These are phyloP conservation scores for Fusarium sp. DNA, from an alignment of 2,329 filamentous ascomycete species.

Conservation along the genomic window DNA sequence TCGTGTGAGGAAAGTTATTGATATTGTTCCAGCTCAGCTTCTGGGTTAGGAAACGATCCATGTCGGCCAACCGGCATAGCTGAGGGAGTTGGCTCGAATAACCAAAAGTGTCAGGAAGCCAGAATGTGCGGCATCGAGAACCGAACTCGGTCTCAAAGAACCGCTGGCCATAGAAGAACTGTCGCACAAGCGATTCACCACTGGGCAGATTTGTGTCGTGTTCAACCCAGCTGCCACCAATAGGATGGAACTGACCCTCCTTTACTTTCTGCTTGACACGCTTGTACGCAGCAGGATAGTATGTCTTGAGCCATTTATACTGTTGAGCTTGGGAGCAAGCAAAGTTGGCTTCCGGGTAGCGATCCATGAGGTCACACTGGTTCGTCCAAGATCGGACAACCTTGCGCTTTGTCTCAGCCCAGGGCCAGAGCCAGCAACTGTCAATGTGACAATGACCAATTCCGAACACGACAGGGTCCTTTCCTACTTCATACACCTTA, in stretches of 20 bases:
- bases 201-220: slow-evolving; percentile 98
- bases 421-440: slow-evolving; percentile 98
- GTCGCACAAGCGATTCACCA: slow-evolving; percentile 91
- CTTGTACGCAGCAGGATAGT: slow-evolving; percentile 90
- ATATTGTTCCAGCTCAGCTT: slow-evolving; percentile 99
- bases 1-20: slow-evolving; percentile 98
- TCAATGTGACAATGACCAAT: slow-evolving; percentile 99
- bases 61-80: slow-evolving; percentile 91
- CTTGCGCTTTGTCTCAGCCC: slow-evolving; percentile 97
- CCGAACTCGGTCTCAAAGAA: slow-evolving; percentile 96
- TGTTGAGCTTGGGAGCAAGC: slow-evolving; percentile 95
- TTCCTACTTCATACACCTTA: slow-evolving; percentile 83
- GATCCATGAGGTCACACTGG: slow-evolving; percentile 94
- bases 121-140: slow-evolving; percentile 89
- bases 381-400: slow-evolving; percentile 96
- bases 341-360: slow-evolving; percentile 94
- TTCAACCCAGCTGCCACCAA: slow-evolving; percentile 98
- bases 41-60: slow-evolving; percentile 97
- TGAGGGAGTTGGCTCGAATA: slow-evolving; percentile 97
- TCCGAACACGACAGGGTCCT: slow-evolving; percentile 82
- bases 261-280: slow-evolving; percentile 92
- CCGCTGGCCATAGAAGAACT: slow-evolving; percentile 95
- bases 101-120: slow-evolving; percentile 97
- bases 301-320: slow-evolving; percentile 94
- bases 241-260: slow-evolving; percentile 90